Evolutionary conservation across 176 grass and related monocot genomes (phyloP).

Genomic region (Rhipidocladum racemiflorum): DNA sequence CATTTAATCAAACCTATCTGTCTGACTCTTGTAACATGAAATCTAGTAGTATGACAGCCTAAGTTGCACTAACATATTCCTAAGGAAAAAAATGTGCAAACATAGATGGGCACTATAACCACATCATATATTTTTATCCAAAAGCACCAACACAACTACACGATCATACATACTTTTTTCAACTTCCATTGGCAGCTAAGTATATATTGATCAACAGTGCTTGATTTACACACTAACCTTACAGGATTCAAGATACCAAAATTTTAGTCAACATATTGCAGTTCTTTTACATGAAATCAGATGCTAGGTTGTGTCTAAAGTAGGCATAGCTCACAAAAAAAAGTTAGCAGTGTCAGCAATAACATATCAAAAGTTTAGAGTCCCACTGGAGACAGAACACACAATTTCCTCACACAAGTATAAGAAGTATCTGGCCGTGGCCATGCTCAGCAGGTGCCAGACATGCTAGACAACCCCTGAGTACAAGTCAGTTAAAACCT

Average conservation of each 20-base stretch:
- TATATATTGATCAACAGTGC: not conserved
- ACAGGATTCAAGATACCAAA: not conserved
- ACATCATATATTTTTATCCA: not conserved
- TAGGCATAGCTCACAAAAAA: not conserved
- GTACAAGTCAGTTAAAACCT: not conserved
- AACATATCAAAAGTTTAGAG: not conserved
- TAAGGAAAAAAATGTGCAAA: not conserved
- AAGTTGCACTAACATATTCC: not conserved
- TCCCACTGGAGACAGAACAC: not conserved
- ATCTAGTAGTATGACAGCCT: not conserved
- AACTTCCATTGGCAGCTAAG: not conserved
- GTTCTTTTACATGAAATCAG: not conserved
- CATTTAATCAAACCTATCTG: not conserved
- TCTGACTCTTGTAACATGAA: not conserved
- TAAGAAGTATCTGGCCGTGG: not conserved
- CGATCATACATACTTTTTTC: not conserved
- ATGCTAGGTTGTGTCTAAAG: not conserved
- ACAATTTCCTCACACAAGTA: not conserved
- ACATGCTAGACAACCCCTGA: not conserved
- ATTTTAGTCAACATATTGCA: not conserved
- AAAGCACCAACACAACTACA: slow-evolving; percentile 3
- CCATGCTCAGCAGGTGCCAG: not conserved
- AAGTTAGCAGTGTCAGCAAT: not conserved
- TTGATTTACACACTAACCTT: not conserved
- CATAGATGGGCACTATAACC: not conserved